phyloP scores from a whole-genome alignment of 2,329 filamentous ascomycete genomes.

The Sporothrix humicola region DNA sequence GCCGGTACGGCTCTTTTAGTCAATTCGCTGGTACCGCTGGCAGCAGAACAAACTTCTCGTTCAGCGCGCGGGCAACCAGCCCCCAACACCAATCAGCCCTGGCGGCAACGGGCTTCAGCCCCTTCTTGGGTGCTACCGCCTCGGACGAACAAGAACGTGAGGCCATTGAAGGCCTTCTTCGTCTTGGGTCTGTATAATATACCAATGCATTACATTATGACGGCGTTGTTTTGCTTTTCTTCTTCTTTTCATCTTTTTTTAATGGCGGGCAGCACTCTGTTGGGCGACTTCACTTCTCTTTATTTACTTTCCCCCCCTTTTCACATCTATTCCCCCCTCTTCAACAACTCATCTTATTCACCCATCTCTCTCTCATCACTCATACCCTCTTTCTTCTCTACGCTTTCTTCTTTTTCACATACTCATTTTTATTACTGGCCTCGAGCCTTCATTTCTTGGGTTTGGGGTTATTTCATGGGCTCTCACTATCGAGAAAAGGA shows the following conservation, averaged over 20 bases:
- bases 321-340: neutral
- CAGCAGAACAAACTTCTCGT: conserved; percentile 55
- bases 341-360: conserved; percentile 11
- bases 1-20: conserved; percentile 55
- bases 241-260: conserved; percentile 41
- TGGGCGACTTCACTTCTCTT: conserved; percentile 13
- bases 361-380: neutral
- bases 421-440: conserved; percentile 20
- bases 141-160: conserved; percentile 78
- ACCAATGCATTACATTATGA: conserved; percentile 56
- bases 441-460: conserved; percentile 14
- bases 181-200: conserved; percentile 78
- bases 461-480: conserved; percentile 24
- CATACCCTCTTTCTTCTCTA: neutral
- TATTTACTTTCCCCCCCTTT: neutral
- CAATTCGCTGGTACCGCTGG: conserved; percentile 41
- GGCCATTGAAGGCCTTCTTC: conserved; percentile 79
- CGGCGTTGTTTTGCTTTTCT: conserved; percentile 56
- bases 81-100: conserved; percentile 52
- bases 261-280: conserved; percentile 21
- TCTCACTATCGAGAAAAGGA: conserved; percentile 11
- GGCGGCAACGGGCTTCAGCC: conserved; percentile 50
- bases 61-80: conserved; percentile 52
- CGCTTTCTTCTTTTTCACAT: neutral
- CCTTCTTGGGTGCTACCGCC: conserved; percentile 54